These are phyloP conservation scores for Citrus medica DNA, from an alignment of 345 rosid species.

Conservation along the genomic window DNA sequence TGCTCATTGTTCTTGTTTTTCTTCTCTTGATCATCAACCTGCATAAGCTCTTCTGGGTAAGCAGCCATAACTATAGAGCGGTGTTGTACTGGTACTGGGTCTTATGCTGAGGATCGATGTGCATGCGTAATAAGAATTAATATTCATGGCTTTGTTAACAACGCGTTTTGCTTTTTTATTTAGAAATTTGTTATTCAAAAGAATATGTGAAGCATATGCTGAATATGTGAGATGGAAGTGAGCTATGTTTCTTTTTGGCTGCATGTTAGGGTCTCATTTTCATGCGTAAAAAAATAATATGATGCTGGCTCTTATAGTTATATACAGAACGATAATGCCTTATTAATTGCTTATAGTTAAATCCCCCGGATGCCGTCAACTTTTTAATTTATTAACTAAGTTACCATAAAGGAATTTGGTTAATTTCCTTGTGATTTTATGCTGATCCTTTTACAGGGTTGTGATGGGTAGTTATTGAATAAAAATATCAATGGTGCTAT, in stretches of 20 bases:
- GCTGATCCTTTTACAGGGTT: too few species aligned
- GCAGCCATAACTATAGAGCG: background rate
- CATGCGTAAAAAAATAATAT: background rate
- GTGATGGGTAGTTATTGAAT: too few species aligned
- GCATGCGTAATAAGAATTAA: background rate
- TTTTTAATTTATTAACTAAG: too few species aligned
- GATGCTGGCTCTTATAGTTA: too few species aligned
- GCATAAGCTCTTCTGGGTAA: background rate
- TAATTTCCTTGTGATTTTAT: too few species aligned
- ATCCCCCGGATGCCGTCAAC: too few species aligned
- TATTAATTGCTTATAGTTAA: too few species aligned
- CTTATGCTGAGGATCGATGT: background rate
- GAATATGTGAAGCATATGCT: slow-evolving; percentile 34
- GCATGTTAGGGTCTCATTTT: background rate
- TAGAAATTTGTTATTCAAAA: background rate
- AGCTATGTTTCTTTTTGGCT: background rate
- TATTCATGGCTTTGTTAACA: background rate
- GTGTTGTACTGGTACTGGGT: background rate
- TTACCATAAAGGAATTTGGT: too few species aligned
- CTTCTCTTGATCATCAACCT: background rate
- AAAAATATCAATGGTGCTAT: too few species aligned
- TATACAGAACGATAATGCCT: too few species aligned
- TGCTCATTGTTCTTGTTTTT: background rate
- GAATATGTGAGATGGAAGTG: background rate
- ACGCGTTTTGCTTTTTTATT: slow-evolving; percentile 5